A percentile compares a stretch with the other conserved stretches of the same genome.
Evolutionary conservation across 1,284 basidiomycete species (phyloP).

Genomic region (Moniliella sp.): DNA sequence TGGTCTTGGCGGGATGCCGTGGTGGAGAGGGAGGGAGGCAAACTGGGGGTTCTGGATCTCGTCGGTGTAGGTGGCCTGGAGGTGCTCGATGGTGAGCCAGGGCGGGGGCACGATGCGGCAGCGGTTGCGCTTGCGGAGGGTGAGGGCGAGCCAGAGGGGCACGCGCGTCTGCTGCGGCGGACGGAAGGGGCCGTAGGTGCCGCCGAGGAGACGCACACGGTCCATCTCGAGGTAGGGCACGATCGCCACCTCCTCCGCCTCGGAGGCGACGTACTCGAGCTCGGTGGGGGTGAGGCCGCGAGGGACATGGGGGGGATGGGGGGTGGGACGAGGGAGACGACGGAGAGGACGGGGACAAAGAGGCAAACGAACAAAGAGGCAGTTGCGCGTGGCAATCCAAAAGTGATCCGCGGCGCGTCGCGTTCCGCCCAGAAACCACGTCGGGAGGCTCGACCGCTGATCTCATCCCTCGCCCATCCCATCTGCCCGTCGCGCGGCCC

Average conservation of each 20-base stretch:
- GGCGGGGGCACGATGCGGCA: slow-evolving; percentile 69
- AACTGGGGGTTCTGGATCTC: slow-evolving; percentile 28
- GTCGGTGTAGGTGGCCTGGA: slow-evolving; percentile 41
- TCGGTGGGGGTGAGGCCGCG: slow-evolving; percentile 7
- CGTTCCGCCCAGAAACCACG: no score
- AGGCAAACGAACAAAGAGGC: no score
- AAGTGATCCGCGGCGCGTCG: no score
- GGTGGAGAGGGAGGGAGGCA: slow-evolving; percentile 44
- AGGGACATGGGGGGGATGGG: no score
- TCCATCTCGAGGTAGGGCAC: slow-evolving; percentile 23
- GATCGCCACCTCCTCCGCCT: slow-evolving; percentile 13
- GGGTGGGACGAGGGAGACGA: no score
- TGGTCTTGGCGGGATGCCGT: slow-evolving; percentile 65
- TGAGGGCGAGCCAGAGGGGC: slow-evolving; percentile 82
- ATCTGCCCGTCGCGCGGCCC: no score
- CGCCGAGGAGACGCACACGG: slow-evolving; percentile 21
- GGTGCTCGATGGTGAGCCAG: slow-evolving; percentile 64
- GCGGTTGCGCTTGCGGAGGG: slow-evolving; percentile 77
- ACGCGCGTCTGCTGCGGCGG: slow-evolving; percentile 62
- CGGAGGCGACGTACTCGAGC: slow-evolving; percentile 10
- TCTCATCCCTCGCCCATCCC: no score
- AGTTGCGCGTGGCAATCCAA: no score
- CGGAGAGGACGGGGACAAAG: no score
- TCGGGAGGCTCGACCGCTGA: no score
- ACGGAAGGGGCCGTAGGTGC: slow-evolving; percentile 60